Conservation (phyloP, 2,329 filamentous ascomycete species). For the Hypoxylon sp. region DNA sequence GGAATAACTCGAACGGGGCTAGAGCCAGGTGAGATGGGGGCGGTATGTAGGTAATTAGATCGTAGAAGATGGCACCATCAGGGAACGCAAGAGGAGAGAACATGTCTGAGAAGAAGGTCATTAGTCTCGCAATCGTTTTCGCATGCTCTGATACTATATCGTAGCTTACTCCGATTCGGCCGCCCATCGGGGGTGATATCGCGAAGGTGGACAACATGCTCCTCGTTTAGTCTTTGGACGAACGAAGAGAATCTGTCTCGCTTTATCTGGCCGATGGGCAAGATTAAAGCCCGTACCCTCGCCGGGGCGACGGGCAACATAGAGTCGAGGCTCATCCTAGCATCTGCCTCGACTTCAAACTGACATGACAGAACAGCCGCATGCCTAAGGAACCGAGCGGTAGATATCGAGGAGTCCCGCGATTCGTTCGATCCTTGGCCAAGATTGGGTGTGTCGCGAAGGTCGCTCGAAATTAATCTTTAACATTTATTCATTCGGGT, state of each 20-base stretch:
- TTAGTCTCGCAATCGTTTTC: constrained; percentile 39
- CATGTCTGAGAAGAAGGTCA: constrained; percentile 74
- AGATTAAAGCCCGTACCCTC: constrained; percentile 87
- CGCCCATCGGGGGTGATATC: constrained; percentile 89
- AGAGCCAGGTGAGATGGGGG: constrained; percentile 84
- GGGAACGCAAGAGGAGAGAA: constrained; percentile 94
- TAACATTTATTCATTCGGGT: constrained; percentile 14
- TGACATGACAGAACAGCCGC: constrained; percentile 50
- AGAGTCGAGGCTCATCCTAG: constrained; percentile 88
- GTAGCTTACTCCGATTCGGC: constrained; percentile 84
- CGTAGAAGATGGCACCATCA: constrained; percentile 87
- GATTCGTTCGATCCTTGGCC: constrained; percentile 24
- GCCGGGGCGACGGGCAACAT: constrained; percentile 92
- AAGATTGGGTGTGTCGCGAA: constrained; percentile 33
- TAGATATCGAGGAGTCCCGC: constrained; percentile 19
- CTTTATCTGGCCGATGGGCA: constrained; percentile 90
- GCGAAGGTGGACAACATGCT: constrained; percentile 86
- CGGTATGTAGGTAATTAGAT: constrained; percentile 84
- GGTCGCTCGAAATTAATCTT: constrained; percentile 20
- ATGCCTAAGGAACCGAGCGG: constrained; percentile 42
- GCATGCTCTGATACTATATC: neutral
- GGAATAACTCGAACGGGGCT: constrained; percentile 90
- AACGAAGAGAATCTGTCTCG: constrained; percentile 84
- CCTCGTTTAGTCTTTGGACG: constrained; percentile 80
- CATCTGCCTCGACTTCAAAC: constrained; percentile 56